Conservation (phyloP, 768 basidiomycete species). For the Lactifluus pinguis region DNA sequence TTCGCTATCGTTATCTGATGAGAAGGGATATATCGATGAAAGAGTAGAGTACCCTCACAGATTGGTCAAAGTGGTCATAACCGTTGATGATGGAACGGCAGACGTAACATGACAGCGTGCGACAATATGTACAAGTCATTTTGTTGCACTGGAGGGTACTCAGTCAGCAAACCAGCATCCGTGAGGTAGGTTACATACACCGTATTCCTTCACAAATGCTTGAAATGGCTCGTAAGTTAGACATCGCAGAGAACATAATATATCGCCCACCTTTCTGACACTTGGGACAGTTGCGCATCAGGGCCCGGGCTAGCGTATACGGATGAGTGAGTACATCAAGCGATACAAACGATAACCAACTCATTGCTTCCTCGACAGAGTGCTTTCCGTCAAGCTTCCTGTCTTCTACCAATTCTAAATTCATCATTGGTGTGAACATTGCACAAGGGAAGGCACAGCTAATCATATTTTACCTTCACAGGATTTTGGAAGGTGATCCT, state of each 20-base stretch:
- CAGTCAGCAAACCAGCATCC: not conserved
- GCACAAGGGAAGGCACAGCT: not conserved
- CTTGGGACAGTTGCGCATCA: constrained; percentile 84
- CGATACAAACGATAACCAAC: constrained; percentile 31
- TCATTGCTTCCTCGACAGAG: constrained; percentile 89
- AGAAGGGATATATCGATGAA: not conserved
- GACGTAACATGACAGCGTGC: constrained; percentile 72
- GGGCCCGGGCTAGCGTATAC: constrained; percentile 48
- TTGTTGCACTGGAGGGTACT: constrained; percentile 68
- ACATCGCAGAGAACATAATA: not conserved
- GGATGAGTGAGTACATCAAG: constrained; percentile 6
- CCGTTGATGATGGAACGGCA: constrained; percentile 66
- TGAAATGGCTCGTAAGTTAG: constrained; percentile 3
- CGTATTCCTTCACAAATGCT: constrained; percentile 76
- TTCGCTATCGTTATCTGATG: constrained; percentile 1
- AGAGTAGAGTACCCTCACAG: constrained; percentile 25
- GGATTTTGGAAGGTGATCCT: constrained; percentile 77
- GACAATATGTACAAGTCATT: constrained; percentile 72
- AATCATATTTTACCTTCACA: constrained; percentile 49
- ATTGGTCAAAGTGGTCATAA: constrained; percentile 61
- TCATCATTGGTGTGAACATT: constrained; percentile 4
- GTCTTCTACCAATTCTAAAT: constrained; percentile 65
- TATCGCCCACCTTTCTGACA: constrained; percentile 57
- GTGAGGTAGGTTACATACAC: constrained; percentile 38
- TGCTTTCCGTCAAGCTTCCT: constrained; percentile 67